Evolutionary conservation across 345 rosid species (phyloP).

Genomic region (Eucalyptus coolabah): DNA sequence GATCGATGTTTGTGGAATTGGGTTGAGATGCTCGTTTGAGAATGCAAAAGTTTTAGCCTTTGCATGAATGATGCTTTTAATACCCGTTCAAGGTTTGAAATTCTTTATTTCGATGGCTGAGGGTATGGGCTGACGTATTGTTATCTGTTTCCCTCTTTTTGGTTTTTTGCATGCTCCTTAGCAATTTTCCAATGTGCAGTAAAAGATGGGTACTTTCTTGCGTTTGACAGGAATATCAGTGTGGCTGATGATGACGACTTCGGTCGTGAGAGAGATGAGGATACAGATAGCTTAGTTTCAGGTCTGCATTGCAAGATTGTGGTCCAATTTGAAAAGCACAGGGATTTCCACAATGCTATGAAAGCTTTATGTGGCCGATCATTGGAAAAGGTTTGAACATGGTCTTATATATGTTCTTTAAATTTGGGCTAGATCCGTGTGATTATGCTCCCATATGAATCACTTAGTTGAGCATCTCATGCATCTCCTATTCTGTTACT

Average conservation of each 20-base stretch:
- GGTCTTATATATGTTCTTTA: not conserved
- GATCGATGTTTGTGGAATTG: not conserved
- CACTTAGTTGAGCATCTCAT: not conserved
- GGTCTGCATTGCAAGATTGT: conserved; percentile 90
- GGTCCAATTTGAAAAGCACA: conserved; percentile 73
- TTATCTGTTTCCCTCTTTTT: not conserved
- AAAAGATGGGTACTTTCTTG: not conserved
- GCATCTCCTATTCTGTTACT: not conserved
- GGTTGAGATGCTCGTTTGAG: not conserved
- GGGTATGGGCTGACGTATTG: not conserved
- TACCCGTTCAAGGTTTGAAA: not conserved
- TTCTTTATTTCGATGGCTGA: not conserved
- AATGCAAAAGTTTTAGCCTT: not conserved
- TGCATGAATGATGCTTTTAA: not conserved
- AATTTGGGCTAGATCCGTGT: not conserved
- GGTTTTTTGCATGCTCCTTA: not conserved
- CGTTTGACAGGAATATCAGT: conserved; percentile 57
- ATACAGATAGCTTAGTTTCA: conserved; percentile 35
- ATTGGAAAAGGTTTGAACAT: conserved; percentile 55
- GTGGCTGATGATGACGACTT: conserved; percentile 76
- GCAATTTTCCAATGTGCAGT: not conserved
- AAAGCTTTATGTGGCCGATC: conserved; percentile 76
- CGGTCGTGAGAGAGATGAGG: conserved; percentile 40
- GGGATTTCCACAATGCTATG: conserved; percentile 61
- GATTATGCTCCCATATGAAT: not conserved